phyloP scores from a whole-genome alignment of 495 filamentous ascomycete species.

The Xanthoparmelia taractica region DNA sequence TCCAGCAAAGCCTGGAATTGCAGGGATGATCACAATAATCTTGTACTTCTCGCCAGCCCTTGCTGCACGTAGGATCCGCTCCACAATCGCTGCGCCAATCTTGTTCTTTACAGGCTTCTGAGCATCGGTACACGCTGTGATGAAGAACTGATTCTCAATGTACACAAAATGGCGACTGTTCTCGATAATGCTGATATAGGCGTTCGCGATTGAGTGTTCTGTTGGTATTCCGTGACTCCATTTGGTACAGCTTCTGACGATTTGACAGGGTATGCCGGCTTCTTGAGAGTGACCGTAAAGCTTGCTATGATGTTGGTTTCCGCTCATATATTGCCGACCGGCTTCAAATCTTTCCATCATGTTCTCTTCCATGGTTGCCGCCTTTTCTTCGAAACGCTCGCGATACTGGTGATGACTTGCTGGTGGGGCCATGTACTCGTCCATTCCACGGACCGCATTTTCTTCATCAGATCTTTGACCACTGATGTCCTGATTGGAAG shows the following conservation, averaged over 20 bases:
- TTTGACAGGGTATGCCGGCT: conserved; percentile 55
- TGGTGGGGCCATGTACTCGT: neutral
- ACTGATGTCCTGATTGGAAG: conserved; percentile 36
- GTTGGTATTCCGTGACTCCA: conserved; percentile 64
- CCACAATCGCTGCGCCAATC: conserved; percentile 81
- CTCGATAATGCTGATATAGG: conserved; percentile 74
- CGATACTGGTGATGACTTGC: conserved; percentile 17
- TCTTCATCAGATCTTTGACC: conserved; percentile 32
- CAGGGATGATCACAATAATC: conserved; percentile 78
- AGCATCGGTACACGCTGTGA: conserved; percentile 70
- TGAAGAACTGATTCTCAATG: conserved; percentile 98
- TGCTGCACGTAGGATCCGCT: conserved; percentile 75
- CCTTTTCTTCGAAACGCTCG: conserved; percentile 19
- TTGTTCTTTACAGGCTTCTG: conserved; percentile 80
- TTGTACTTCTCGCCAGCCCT: conserved; percentile 67
- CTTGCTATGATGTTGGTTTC: conserved; percentile 17
- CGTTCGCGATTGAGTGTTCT: conserved; percentile 84
- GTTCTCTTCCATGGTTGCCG: conserved; percentile 32
- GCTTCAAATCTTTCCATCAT: conserved; percentile 41
- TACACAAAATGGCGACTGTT: conserved; percentile 82
- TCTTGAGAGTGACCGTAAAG: conserved; percentile 18
- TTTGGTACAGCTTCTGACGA: conserved; percentile 60
- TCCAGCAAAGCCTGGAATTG: conserved; percentile 84
- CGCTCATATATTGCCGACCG: conserved; percentile 35
- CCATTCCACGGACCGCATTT: conserved; percentile 25